These are phyloP conservation scores for Aureobasidium pullulans DNA, from an alignment of 2,329 filamentous ascomycete species.

Conservation along the genomic window DNA sequence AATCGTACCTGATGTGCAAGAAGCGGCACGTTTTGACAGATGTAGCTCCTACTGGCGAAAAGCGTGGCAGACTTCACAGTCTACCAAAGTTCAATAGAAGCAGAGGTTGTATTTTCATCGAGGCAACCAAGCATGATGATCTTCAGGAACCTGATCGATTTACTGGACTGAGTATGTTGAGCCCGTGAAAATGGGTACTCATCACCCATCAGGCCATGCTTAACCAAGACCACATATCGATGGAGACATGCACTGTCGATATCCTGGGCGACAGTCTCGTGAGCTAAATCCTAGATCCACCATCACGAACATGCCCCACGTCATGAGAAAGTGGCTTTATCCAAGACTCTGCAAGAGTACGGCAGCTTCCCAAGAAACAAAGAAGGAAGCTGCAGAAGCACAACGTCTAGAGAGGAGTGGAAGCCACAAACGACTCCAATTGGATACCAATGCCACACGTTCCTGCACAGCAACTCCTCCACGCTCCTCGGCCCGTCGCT, in stretches of 20 bases:
- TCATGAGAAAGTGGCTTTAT: not conserved
- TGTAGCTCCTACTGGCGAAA: not conserved
- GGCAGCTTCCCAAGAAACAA: not conserved
- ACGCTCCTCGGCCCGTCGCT: not conserved
- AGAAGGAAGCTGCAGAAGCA: not conserved
- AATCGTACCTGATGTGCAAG: not conserved
- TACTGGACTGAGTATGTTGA: not conserved
- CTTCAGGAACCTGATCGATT: not conserved
- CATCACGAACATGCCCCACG: not conserved
- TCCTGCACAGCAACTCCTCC: not conserved
- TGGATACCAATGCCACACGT: not conserved
- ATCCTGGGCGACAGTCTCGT: not conserved
- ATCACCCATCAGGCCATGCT: not conserved
- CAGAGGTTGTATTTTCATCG: not conserved
- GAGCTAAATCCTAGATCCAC: not conserved
- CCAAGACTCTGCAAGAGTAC: not conserved
- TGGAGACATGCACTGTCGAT: not conserved
- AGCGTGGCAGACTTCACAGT: not conserved
- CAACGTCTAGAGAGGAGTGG: not conserved
- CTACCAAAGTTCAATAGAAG: not conserved
- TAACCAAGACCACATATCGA: not conserved
- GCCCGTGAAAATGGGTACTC: not conserved
- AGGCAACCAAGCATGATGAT: not conserved
- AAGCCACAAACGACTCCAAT: not conserved
- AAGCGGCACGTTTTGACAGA: slow-evolving; percentile 7